Evolutionary conservation across 2,329 filamentous ascomycete species (phyloP).

Genomic region (Plectosphaerella cucumerina): DNA sequence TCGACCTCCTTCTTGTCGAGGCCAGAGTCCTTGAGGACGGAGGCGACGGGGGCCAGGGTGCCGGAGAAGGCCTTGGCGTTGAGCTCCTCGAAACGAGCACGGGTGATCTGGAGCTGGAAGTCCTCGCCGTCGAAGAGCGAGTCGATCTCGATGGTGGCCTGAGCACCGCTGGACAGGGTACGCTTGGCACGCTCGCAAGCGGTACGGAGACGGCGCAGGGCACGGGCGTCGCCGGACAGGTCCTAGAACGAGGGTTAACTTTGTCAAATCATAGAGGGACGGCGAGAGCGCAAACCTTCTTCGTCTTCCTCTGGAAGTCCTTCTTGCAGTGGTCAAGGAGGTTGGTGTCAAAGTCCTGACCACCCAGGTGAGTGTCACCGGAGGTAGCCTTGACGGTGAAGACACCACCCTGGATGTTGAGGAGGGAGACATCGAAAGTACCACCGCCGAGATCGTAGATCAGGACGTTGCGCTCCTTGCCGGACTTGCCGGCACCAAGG

Average conservation of each 20-base stretch:
- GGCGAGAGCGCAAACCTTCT: constrained; percentile 38
- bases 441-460: constrained; percentile 99
- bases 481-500: constrained; percentile 89
- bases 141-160: constrained; percentile 98
- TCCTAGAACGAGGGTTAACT: too few relatives aligned
- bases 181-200: constrained; percentile 99
- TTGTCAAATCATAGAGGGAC: constrained; percentile 55
- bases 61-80: constrained; percentile 94
- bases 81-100: constrained; percentile 97
- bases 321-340: constrained; percentile 96
- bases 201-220: constrained; percentile 91
- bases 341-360: constrained; percentile 94
- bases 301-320: constrained; percentile 82
- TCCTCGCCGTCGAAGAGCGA: constrained; percentile 97
- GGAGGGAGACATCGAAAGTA: constrained; percentile 99
- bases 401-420: constrained; percentile 98
- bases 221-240: constrained; percentile 78
- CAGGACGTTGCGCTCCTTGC: constrained; percentile 97
- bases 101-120: constrained; percentile 95
- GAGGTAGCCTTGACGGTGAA: constrained; percentile 99
- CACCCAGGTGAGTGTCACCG: constrained; percentile 95
- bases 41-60: constrained; percentile 91
- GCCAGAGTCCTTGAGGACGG: constrained; percentile 89
- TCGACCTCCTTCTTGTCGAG: constrained; percentile 90
- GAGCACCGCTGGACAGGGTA: constrained; percentile 93